Percentiles rank a stretch among this genome's conserved stretches.
These are phyloP conservation scores for Pholiota adiposa DNA, from an alignment of 1,284 basidiomycete species.

Conservation along the genomic window DNA sequence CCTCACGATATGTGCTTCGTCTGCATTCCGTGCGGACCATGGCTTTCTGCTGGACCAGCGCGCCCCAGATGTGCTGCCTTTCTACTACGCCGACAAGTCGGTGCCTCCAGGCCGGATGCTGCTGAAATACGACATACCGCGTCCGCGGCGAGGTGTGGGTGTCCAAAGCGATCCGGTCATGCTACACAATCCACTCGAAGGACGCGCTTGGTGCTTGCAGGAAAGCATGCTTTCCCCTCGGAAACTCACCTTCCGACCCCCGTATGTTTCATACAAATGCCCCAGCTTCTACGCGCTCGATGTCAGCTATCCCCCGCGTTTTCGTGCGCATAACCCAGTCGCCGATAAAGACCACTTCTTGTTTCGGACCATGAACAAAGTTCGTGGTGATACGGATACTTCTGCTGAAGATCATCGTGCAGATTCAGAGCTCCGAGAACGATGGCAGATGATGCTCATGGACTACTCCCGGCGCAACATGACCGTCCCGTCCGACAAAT, in stretches of 20 bases:
- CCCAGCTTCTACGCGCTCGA: neutral
- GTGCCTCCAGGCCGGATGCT: neutral
- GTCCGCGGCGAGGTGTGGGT: neutral
- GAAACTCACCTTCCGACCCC: neutral
- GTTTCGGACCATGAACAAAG: neutral
- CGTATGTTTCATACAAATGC: conserved; percentile 1
- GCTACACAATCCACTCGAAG: neutral
- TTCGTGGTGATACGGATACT: too few species aligned
- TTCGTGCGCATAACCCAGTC: neutral
- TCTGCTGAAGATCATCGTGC: neutral
- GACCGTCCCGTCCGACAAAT: conserved; percentile 5
- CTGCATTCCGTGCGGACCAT: neutral
- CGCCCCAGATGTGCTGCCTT: neutral
- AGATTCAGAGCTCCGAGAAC: neutral
- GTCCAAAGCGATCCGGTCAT: neutral
- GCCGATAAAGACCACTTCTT: neutral
- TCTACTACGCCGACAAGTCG: neutral
- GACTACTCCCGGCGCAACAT: conserved; percentile 10
- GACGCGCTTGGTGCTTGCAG: conserved; percentile 11
- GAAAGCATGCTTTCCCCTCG: conserved; percentile 6
- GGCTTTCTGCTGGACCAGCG: neutral
- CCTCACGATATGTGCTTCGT: neutral
- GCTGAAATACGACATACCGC: neutral
- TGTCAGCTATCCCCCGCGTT: neutral
- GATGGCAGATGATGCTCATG: conserved; percentile 3